These are phyloP conservation scores for Aspergillus ustus DNA, from an alignment of 2,329 filamentous ascomycete species.

Conservation along the genomic window DNA sequence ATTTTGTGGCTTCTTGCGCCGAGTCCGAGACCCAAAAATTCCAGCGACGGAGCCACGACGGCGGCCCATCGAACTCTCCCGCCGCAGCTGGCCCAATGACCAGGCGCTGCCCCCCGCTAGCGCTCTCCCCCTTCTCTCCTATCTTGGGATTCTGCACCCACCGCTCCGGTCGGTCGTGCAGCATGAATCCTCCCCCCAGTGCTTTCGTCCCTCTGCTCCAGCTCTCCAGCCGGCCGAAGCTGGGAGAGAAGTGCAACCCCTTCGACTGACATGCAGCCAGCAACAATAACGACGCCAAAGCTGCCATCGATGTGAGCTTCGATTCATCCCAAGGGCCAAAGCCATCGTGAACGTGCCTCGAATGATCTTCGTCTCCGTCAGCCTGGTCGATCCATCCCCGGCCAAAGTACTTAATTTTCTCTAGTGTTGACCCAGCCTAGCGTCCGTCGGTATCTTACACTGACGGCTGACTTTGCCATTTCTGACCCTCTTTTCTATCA, in stretches of 20 bases:
- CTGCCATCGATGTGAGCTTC: background rate
- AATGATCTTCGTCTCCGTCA: slow-evolving; percentile 9
- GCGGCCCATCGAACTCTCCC: slow-evolving; percentile 20
- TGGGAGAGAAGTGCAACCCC: background rate
- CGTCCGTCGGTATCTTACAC: slow-evolving; percentile 8
- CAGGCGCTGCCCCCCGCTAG: slow-evolving; percentile 11
- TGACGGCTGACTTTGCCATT: slow-evolving; percentile 20
- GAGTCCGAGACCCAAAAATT: slow-evolving; percentile 8
- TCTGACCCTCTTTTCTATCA: slow-evolving; percentile 15
- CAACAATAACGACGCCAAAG: background rate
- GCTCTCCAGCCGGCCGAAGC: background rate
- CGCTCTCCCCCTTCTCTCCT: slow-evolving; percentile 3
- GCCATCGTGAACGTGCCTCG: background rate
- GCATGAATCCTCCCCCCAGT: background rate
- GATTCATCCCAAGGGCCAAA: background rate
- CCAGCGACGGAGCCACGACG: slow-evolving; percentile 16
- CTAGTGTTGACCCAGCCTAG: slow-evolving; percentile 1
- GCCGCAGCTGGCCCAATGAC: slow-evolving; percentile 16
- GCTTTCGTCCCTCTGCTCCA: background rate
- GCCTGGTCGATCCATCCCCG: slow-evolving; percentile 9
- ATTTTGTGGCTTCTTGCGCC: slow-evolving; percentile 4
- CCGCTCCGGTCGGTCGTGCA: slow-evolving; percentile 25
- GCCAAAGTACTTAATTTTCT: slow-evolving; percentile 18
- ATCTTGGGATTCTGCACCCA: slow-evolving; percentile 24
- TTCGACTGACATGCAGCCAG: background rate